Evolutionary conservation across 2,329 filamentous ascomycete species (phyloP).

Genomic region (Sporothrix curviconia): DNA sequence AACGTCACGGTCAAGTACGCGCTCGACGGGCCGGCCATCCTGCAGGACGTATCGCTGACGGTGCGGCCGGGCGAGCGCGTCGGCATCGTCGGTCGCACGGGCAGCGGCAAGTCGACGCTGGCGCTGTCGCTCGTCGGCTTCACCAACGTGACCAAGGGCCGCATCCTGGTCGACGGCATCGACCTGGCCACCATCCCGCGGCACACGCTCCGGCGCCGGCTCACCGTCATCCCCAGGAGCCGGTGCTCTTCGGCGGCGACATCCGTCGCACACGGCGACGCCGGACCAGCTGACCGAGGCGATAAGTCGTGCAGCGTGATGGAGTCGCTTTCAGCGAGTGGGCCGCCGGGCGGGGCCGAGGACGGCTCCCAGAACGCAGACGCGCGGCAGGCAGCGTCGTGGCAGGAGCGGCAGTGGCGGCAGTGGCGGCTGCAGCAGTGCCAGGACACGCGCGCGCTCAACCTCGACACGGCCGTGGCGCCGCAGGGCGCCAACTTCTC

Average conservation of each 20-base stretch:
- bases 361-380: neutral
- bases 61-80: constrained; percentile 52
- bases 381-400: no score
- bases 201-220: constrained; percentile 29
- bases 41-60: constrained; percentile 9
- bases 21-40: neutral
- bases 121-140: constrained; percentile 37
- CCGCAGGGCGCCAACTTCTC: constrained; percentile 50
- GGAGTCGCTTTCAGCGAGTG: no score
- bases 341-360: constrained; percentile 31
- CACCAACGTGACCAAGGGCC: constrained; percentile 28
- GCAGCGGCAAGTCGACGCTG: constrained; percentile 32
- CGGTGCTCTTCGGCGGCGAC: constrained; percentile 29
- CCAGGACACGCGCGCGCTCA: no score
- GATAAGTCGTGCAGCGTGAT: constrained; percentile 56
- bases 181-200: constrained; percentile 31
- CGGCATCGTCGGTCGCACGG: constrained; percentile 60
- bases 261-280: constrained; percentile 56
- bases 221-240: constrained; percentile 36
- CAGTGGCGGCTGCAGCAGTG: no score
- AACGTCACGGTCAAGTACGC: constrained; percentile 23
- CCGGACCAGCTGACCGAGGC: constrained; percentile 52
- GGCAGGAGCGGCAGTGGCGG: no score
- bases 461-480: constrained; percentile 42
- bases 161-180: constrained; percentile 40